Percentiles rank a stretch among this genome's conserved stretches.
phyloP scores from a whole-genome alignment of 1,139 yeast species.

The Lodderomyces beijingensis region DNA sequence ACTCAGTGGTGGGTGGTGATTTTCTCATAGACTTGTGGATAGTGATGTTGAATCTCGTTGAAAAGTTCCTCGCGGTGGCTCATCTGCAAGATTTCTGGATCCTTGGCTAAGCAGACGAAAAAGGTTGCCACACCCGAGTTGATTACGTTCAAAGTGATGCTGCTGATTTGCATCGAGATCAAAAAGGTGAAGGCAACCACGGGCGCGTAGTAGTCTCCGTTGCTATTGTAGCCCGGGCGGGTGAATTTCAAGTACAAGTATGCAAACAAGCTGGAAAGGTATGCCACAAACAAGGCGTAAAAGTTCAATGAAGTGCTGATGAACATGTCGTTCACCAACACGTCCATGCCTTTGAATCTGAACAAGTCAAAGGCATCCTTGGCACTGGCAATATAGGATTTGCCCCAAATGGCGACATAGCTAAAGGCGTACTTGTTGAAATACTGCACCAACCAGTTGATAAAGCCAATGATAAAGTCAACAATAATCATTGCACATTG shows the following conservation, averaged over 20 bases:
- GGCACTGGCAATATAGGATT: conserved; percentile 69
- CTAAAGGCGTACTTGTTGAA: conserved; percentile 91
- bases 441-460: conserved; percentile 79
- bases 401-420: conserved; percentile 83
- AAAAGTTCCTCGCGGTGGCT: conserved; percentile 70
- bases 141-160: conserved; percentile 68
- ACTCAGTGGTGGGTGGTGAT: conserved; percentile 35
- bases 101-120: conserved; percentile 81
- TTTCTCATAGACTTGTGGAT: conserved; percentile 70
- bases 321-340: conserved; percentile 78
- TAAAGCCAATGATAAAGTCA: conserved; percentile 57
- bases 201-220: conserved; percentile 69
- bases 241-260: conserved; percentile 71
- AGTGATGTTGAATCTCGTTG: conserved; percentile 64
- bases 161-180: conserved; percentile 72
- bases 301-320: conserved; percentile 72
- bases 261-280: conserved; percentile 63
- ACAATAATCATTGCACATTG: conserved; percentile 52
- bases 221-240: conserved; percentile 64
- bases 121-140: conserved; percentile 82
- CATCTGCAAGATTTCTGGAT: conserved; percentile 78
- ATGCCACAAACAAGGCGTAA: conserved; percentile 68
- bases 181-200: conserved; percentile 74
- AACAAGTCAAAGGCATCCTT: conserved; percentile 78
- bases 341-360: conserved; percentile 79